Conservation (phyloP, 1,284 basidiomycete genomes). For the Apiotrichum akiyoshidainum region DNA sequence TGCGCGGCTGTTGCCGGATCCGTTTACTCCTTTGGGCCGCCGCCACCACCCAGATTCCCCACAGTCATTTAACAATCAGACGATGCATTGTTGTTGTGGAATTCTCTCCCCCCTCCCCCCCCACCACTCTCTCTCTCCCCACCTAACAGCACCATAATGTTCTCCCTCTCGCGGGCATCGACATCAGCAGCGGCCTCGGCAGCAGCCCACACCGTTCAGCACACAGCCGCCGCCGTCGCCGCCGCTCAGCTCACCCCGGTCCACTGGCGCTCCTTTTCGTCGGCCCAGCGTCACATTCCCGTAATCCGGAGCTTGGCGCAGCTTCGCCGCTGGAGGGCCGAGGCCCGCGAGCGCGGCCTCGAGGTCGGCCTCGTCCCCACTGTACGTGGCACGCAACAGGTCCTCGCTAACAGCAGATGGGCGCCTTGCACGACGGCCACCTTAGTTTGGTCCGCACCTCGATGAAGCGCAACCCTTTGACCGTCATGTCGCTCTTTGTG, state of each 20-base stretch:
- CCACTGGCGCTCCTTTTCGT: constrained; percentile 5
- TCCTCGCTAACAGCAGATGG: constrained; percentile 61
- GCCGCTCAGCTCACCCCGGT: neutral
- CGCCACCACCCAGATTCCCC: too few species aligned
- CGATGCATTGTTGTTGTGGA: neutral
- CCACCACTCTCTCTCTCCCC: too few species aligned
- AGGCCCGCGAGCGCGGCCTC: constrained; percentile 60
- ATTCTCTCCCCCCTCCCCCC: neutral
- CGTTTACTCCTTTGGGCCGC: too few species aligned
- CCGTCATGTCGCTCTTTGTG: constrained; percentile 92
- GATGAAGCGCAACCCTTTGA: constrained; percentile 73
- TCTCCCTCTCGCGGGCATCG: constrained; percentile 5
- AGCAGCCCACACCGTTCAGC: neutral
- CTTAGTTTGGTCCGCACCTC: constrained; percentile 71
- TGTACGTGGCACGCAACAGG: constrained; percentile 7
- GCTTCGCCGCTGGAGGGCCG: constrained; percentile 72
- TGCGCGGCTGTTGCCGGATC: too few species aligned
- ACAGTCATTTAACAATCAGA: too few species aligned
- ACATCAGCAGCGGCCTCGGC: neutral
- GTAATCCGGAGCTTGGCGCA: constrained; percentile 69
- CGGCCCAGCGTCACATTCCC: constrained; percentile 55
- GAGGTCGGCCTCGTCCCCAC: constrained; percentile 90
- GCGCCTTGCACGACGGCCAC: constrained; percentile 90
- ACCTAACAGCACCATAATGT: neutral
- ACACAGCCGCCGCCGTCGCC: neutral